These are phyloP conservation scores for Meyerozyma smithsonii DNA, from an alignment of 1,139 yeast species.

Conservation along the genomic window DNA sequence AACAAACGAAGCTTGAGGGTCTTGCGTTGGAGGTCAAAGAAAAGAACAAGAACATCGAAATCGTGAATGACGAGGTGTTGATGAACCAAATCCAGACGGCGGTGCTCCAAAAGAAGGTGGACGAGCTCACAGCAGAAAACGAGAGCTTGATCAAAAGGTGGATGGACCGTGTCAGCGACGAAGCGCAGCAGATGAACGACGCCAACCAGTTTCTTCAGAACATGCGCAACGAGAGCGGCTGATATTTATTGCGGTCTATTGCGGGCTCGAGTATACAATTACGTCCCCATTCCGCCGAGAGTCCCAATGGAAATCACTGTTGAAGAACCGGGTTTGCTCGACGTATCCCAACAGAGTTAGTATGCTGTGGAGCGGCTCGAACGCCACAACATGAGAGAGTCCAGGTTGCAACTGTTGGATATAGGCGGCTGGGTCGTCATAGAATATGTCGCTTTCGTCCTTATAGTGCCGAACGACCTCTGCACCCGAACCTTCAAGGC, in stretches of 20 bases:
- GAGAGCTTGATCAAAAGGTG: slow-evolving; percentile 52
- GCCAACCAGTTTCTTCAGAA: slow-evolving; percentile 41
- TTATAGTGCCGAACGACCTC: slow-evolving; percentile 43
- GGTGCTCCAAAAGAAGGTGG: slow-evolving; percentile 45
- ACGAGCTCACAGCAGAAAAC: slow-evolving; percentile 43
- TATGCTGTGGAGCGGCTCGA: slow-evolving; percentile 52
- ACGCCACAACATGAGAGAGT: slow-evolving; percentile 57
- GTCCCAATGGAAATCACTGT: slow-evolving; percentile 87
- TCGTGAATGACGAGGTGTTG: slow-evolving; percentile 66
- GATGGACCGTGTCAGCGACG: slow-evolving; percentile 53
- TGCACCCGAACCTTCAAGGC: slow-evolving; percentile 20
- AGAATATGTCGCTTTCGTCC: slow-evolving; percentile 86
- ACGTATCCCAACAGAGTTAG: slow-evolving; percentile 37
- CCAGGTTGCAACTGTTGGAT: slow-evolving; percentile 26
- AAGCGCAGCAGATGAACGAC: slow-evolving; percentile 58
- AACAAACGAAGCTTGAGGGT: slow-evolving; percentile 28
- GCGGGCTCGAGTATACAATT: slow-evolving; percentile 39
- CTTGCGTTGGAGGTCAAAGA: slow-evolving; percentile 46
- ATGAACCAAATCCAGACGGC: slow-evolving; percentile 69
- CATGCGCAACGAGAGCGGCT: not conserved
- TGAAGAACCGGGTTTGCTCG: slow-evolving; percentile 58
- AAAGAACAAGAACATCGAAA: slow-evolving; percentile 53
- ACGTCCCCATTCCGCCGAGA: slow-evolving; percentile 73
- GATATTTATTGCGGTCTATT: not conserved
- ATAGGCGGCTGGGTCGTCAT: slow-evolving; percentile 53